Evolutionary conservation across 257 asterid genomes (phyloP).

Genomic region (Verbascum thapsus): DNA sequence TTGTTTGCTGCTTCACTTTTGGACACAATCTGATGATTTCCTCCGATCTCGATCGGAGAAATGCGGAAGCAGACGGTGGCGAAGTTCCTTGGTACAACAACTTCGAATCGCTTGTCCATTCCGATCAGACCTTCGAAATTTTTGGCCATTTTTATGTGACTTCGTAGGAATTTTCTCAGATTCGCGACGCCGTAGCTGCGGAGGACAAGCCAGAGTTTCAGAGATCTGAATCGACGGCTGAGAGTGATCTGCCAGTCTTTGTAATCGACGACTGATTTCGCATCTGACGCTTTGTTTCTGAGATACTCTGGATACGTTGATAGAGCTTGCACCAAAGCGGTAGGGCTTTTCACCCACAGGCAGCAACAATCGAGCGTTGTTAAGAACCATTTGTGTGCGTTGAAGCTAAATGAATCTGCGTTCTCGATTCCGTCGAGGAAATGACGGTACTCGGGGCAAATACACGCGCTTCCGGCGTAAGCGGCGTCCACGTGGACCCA

Average conservation of each 20-base stretch:
- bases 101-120: conserved; percentile 72
- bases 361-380: conserved; percentile 79
- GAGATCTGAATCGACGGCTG: conserved; percentile 71
- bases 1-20: conserved; percentile 50
- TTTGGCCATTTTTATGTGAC: conserved; percentile 70
- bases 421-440: conserved; percentile 68
- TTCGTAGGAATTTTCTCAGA: conserved; percentile 54
- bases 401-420: conserved; percentile 73
- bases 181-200: conserved; percentile 70
- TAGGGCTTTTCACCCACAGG: conserved; percentile 75
- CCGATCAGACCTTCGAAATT: conserved; percentile 63
- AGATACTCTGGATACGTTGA: conserved; percentile 66
- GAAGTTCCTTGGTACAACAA: conserved; percentile 71
- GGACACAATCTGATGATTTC: conserved; percentile 22
- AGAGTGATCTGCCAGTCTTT: conserved; percentile 83
- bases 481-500: conserved; percentile 91
- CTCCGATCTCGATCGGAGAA: conserved; percentile 40
- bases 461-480: conserved; percentile 76
- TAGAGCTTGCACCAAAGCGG: conserved; percentile 53
- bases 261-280: conserved; percentile 69
- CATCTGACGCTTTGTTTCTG: conserved; percentile 64
- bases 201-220: conserved; percentile 72
- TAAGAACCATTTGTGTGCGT: conserved; percentile 80
- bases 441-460: conserved; percentile 67
- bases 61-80: conserved; percentile 73